phyloP scores from a whole-genome alignment of 306 rosid genomes.

The Potentilla sterilis region DNA sequence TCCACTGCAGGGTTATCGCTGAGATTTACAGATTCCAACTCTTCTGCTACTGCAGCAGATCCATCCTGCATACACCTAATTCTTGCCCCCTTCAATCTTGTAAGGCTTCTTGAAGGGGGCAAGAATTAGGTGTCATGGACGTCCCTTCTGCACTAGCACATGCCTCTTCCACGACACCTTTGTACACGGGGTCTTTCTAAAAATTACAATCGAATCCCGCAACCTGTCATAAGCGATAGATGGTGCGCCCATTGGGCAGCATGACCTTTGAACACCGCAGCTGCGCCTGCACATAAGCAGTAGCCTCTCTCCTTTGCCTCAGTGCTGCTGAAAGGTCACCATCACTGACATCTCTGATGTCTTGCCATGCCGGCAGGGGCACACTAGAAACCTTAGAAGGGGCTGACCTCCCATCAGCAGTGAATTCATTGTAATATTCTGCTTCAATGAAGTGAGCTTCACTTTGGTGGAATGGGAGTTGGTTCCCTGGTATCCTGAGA shows the following conservation, averaged over 20 bases:
- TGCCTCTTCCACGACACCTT: background rate
- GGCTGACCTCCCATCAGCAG: background rate
- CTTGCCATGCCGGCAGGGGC: too few relatives aligned
- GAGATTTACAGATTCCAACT: background rate
- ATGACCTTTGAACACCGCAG: background rate
- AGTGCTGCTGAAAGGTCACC: fast-evolving
- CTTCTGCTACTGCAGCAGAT: background rate
- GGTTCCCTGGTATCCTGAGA: background rate
- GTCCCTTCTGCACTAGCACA: background rate
- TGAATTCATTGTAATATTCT: background rate
- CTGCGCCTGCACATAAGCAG: fast-evolving
- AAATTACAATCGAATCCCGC: background rate
- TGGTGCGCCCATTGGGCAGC: background rate
- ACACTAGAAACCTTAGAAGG: too few relatives aligned
- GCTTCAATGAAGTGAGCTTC: background rate
- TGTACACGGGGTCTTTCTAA: background rate
- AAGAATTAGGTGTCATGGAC: background rate
- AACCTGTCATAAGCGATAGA: background rate
- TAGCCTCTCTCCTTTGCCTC: background rate
- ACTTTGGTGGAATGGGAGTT: background rate
- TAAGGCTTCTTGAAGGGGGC: background rate
- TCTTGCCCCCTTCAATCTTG: too few relatives aligned
- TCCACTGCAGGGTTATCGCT: too few relatives aligned
- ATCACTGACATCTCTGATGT: background rate
- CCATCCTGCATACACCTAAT: background rate